These are phyloP conservation scores for Spergularia bocconei DNA, from an alignment of 148 eudicot genomes.

Conservation along the genomic window DNA sequence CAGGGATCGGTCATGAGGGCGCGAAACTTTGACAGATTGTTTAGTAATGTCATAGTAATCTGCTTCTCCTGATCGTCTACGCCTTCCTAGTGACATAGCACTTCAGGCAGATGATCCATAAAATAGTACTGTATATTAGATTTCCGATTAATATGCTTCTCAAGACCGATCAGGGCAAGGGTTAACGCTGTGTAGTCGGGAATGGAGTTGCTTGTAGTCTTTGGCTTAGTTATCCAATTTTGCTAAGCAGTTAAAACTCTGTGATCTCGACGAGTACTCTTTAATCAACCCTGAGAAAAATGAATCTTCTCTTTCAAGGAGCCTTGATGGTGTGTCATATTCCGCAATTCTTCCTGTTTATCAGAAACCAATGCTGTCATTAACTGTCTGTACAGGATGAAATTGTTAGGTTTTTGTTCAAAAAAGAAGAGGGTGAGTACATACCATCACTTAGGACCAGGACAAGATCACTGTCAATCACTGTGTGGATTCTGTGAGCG, in stretches of 20 bases:
- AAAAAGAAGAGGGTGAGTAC: constrained; percentile 14
- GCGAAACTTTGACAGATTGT: neutral
- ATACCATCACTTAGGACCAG: constrained; percentile 94
- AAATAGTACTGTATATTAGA: too few species aligned
- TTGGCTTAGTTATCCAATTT: constrained; percentile 19
- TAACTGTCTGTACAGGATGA: neutral
- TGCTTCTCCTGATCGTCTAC: neutral
- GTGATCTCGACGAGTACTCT: constrained; percentile 88
- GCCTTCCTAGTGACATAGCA: neutral
- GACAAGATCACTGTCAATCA: constrained; percentile 89
- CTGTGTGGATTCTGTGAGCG: constrained; percentile 97
- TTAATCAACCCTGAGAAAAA: constrained; percentile 82
- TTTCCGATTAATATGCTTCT: too few species aligned
- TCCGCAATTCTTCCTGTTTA: constrained; percentile 87
- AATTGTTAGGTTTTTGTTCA: too few species aligned
- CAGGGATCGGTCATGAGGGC: constrained; percentile 8
- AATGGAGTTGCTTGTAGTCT: too few species aligned
- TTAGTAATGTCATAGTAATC: neutral
- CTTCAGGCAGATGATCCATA: neutral
- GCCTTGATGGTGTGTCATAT: constrained; percentile 78
- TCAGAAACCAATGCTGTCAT: neutral
- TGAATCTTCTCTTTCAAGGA: constrained; percentile 78
- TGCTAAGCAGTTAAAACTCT: constrained; percentile 42
- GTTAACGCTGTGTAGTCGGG: neutral
- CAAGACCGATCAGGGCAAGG: too few species aligned